Evolutionary conservation across 768 basidiomycete species (phyloP).

Genomic region (Phallus indusiatus): DNA sequence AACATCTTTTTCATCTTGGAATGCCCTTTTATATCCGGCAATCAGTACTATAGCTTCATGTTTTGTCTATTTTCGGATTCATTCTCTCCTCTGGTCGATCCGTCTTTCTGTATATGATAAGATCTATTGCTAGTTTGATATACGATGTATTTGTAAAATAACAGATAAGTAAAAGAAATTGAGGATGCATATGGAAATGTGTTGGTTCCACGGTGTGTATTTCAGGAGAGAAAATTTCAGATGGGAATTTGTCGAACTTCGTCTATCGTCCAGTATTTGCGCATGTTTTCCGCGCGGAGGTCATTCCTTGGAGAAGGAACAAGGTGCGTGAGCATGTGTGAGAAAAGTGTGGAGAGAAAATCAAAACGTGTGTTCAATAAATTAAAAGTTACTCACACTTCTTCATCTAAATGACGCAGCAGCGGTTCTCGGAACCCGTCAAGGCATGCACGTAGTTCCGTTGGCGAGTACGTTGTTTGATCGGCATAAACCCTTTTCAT

Average conservation of each 20-base stretch:
- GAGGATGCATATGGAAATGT: too few species aligned
- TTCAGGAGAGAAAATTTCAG: slow-evolving; percentile 5
- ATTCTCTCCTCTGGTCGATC: neutral
- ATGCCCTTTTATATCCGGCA: too few species aligned
- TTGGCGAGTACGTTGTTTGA: slow-evolving; percentile 38
- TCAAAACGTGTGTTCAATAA: neutral
- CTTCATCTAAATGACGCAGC: slow-evolving; percentile 29
- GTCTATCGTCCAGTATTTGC: slow-evolving; percentile 42
- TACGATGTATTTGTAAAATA: neutral
- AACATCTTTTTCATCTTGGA: neutral
- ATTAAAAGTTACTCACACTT: slow-evolving; percentile 23
- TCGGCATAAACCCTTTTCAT: slow-evolving; percentile 33
- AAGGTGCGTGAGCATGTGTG: neutral
- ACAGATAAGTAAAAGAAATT: neutral
- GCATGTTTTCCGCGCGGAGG: slow-evolving; percentile 39
- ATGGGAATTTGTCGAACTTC: slow-evolving; percentile 31
- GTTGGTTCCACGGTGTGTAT: too few species aligned
- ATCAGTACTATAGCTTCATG: neutral
- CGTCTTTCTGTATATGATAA: neutral
- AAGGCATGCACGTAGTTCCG: slow-evolving; percentile 39
- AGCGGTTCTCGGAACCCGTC: slow-evolving; percentile 30
- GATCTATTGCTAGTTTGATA: neutral
- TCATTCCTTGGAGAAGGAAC: slow-evolving; percentile 35
- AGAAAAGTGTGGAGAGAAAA: neutral
- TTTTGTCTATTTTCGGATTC: neutral